Percentiles rank a stretch among this genome's conserved stretches.
Conservation (phyloP, 495 filamentous ascomycete genomes). For the Rusavskia elegans region DNA sequence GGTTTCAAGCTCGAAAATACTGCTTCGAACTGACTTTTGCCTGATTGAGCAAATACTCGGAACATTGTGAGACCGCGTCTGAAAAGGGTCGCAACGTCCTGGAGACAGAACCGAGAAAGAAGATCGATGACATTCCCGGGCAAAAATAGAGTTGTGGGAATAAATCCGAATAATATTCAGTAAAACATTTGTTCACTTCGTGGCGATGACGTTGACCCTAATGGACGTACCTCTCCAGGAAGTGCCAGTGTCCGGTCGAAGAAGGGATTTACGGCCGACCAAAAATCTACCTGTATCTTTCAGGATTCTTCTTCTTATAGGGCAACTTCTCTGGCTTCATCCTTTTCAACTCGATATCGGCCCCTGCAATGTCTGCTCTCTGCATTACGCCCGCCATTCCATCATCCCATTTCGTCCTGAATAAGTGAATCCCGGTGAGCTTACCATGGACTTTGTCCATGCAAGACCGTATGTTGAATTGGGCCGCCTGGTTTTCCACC, state of each 20-base stretch:
- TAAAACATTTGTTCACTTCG: too few relatives aligned
- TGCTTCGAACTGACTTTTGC: too few relatives aligned
- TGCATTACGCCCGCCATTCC: slow-evolving; percentile 73
- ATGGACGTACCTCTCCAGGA: background rate
- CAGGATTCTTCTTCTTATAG: slow-evolving; percentile 30
- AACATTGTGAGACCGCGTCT: too few relatives aligned
- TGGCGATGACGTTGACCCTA: too few relatives aligned
- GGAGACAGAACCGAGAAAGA: too few relatives aligned
- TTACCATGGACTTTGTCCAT: slow-evolving; percentile 48
- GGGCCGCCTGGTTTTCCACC: slow-evolving; percentile 36
- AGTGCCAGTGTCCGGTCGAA: background rate
- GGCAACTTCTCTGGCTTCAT: slow-evolving; percentile 45
- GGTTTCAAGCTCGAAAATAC: too few relatives aligned
- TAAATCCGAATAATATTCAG: background rate
- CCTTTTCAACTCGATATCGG: slow-evolving; percentile 70
- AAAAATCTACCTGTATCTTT: slow-evolving; percentile 8
- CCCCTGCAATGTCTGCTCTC: slow-evolving; percentile 52
- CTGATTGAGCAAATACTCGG: too few relatives aligned
- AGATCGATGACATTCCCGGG: too few relatives aligned
- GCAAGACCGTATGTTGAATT: slow-evolving; percentile 57
- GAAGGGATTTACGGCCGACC: too few relatives aligned
- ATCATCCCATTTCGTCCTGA: slow-evolving; percentile 82
- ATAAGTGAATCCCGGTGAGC: slow-evolving; percentile 70
- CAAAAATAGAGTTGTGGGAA: too few relatives aligned
- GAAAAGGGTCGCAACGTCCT: too few relatives aligned